Evolutionary conservation across 2,329 filamentous ascomycete species (phyloP), one percentile per base, ranked within the genome.

Genomic region (Emmonsia crescens): DNA sequence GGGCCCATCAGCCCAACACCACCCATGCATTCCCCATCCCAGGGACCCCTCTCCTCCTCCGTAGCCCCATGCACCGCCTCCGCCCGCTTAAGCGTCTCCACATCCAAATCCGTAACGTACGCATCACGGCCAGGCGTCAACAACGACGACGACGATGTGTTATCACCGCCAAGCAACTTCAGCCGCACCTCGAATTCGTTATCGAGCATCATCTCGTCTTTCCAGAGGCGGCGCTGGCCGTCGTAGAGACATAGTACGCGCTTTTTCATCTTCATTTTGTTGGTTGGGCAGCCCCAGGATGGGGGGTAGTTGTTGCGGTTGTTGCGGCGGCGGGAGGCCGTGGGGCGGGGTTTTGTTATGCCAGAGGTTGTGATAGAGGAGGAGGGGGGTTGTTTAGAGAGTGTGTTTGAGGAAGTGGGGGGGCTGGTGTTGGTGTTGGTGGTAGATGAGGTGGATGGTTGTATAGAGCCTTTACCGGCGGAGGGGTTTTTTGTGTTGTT

Each of bases 121-220:
- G 84, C 82, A 70, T 88, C 85, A 24, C 78, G 83, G 73, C 96
- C 92, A 12, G 92, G 96, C 44, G 16, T 46, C 42, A n/a, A 46
- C 19, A n/a, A n/a, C n/a, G n/a, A n/a, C n/a, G n/a, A n/a, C n/a
- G n/a, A n/a, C n/a, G 42, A 46, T 2, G 19, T 46, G 9, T n/a
- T 21, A 19, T 8, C 5, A 96, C 87, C 82, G 71, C 90, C 88
- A 29, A 83, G 83, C 21, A 96, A 82, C 74, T 86, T 86, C 74
- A 96, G 82, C 71, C 93, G 90, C 44, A 97, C 91, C 77, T 99
- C 94, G 70, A 94, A 92, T 69, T 96, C 91, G 19, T 89, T 91
- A 68, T 92, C 91, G 57, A 99, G 86, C 91, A 96, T 96, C 91
- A 97, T 94, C 77, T 99, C 94, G 72, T 99, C 94, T 79, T 97